These are phyloP conservation scores for barley (Hordeum vulgare) DNA, from an alignment of 176 grass and related monocot genomes.

Conservation along the genomic window DNA sequence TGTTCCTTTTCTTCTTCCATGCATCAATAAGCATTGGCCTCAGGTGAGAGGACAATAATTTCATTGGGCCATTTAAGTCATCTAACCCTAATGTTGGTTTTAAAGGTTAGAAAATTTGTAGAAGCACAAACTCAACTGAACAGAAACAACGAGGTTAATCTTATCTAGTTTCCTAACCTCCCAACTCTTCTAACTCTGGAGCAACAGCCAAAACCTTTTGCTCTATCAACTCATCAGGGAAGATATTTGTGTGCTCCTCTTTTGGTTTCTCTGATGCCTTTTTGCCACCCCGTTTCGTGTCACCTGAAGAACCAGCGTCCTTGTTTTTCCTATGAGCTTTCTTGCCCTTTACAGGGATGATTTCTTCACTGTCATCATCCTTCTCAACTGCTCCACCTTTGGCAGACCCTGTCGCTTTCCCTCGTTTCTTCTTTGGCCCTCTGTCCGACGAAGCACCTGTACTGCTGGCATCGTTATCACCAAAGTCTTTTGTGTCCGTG, in stretches of 20 bases:
- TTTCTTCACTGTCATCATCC: constrained; percentile 69
- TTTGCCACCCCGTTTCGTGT: constrained; percentile 46
- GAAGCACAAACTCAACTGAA: background rate
- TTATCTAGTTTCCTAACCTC: constrained; percentile 53
- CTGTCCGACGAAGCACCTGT: constrained; percentile 58
- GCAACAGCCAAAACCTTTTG: constrained; percentile 66
- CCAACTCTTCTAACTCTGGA: constrained; percentile 81
- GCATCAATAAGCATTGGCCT: constrained; percentile 87
- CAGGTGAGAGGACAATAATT: constrained; percentile 66
- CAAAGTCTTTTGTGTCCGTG: constrained; percentile 57
- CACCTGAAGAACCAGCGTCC: constrained; percentile 52
- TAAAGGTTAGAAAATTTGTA: constrained; percentile 6
- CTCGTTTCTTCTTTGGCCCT: constrained; percentile 84
- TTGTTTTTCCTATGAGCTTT: constrained; percentile 87
- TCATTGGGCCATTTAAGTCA: constrained; percentile 45
- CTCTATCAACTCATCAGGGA: constrained; percentile 76
- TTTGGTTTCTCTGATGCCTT: constrained; percentile 68
- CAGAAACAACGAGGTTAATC: constrained; percentile 8
- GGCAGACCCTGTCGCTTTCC: constrained; percentile 49
- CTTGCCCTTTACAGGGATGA: constrained; percentile 71
- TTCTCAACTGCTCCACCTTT: constrained; percentile 61
- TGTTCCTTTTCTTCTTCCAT: constrained; percentile 83
- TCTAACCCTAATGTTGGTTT: constrained; percentile 49
- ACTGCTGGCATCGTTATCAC: constrained; percentile 48
- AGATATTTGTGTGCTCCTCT: constrained; percentile 58